These are phyloP conservation scores for Incumbomyces lentus DNA, from an alignment of 2,329 filamentous ascomycete species.

Conservation along the genomic window DNA sequence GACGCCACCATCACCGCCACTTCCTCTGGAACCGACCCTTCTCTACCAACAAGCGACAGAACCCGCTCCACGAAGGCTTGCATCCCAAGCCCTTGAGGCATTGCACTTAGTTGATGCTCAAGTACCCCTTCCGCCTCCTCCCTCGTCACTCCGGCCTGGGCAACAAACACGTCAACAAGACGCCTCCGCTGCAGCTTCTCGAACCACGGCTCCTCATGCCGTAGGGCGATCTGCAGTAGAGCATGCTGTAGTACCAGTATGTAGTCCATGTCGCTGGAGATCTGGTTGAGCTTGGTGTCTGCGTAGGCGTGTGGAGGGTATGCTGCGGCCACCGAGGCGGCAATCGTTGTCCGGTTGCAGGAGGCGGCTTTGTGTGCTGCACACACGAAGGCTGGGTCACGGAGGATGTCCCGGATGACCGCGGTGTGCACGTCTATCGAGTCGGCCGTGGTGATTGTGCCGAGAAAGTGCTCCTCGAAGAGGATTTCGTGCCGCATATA, in stretches of 20 bases:
- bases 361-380: conserved; percentile 1
- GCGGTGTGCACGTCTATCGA: conserved; percentile 7
- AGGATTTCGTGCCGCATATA: conserved; percentile 3
- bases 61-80: neutral
- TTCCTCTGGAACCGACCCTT: too few species aligned
- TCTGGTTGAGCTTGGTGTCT: neutral
- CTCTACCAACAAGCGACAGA: too few species aligned
- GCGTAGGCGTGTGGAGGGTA: neutral
- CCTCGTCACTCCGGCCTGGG: neutral
- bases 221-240: neutral
- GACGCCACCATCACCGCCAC: too few species aligned
- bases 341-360: neutral
- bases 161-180: neutral
- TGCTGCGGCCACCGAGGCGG: neutral
- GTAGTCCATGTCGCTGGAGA: neutral
- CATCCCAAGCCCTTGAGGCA: conserved; percentile 3
- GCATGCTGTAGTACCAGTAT: neutral
- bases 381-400: neutral
- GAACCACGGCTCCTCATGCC: conserved; percentile 2
- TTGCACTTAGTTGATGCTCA: neutral
- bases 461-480: conserved; percentile 1
- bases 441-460: conserved; percentile 1
- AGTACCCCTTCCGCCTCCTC: conserved; percentile 4
- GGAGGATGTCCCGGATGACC: neutral
- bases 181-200: conserved; percentile 4